phyloP scores from a whole-genome alignment of 305 asterid genomes.

The Rubia peregrina region DNA sequence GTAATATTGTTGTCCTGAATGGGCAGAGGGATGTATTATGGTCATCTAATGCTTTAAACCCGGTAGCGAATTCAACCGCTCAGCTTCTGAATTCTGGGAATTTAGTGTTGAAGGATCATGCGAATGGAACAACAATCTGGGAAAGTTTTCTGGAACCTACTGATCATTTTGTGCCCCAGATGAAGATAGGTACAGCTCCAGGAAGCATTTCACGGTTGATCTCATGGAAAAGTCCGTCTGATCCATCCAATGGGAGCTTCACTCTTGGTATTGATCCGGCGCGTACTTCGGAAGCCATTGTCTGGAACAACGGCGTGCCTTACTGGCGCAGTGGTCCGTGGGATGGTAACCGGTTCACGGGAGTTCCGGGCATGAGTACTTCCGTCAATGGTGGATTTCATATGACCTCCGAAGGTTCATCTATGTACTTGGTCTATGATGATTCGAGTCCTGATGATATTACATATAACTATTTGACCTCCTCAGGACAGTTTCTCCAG shows the following conservation, averaged over 20 bases:
- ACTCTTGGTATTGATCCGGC: conserved; percentile 15
- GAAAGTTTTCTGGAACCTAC: conserved; percentile 42
- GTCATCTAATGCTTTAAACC: conserved; percentile 34
- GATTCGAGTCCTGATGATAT: background rate
- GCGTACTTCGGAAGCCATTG: conserved; percentile 11
- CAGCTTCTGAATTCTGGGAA: conserved; percentile 37
- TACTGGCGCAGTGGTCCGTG: conserved; percentile 34
- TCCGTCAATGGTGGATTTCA: conserved; percentile 12
- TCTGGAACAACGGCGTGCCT: conserved; percentile 19
- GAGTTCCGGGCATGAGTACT: conserved; percentile 20
- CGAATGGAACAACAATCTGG: conserved; percentile 28
- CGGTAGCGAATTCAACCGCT: conserved; percentile 21
- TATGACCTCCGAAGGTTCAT: conserved; percentile 9
- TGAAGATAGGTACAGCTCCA: conserved; percentile 16
- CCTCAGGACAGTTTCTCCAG: conserved; percentile 21
- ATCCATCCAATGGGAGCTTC: conserved; percentile 27
- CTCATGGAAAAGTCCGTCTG: conserved; percentile 30
- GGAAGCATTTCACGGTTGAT: conserved; percentile 8
- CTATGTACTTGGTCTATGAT: conserved; percentile 11
- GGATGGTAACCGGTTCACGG: conserved; percentile 26
- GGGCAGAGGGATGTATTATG: conserved; percentile 26
- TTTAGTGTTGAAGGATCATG: conserved; percentile 27
- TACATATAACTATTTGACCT: conserved; percentile 7
- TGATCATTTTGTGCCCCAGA: conserved; percentile 18
- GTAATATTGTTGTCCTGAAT: conserved; percentile 40